Evolutionary conservation across 768 basidiomycete species (phyloP), one percentile per base, ranked within the genome.

Genomic region (Leccinum longicurvipes): DNA sequence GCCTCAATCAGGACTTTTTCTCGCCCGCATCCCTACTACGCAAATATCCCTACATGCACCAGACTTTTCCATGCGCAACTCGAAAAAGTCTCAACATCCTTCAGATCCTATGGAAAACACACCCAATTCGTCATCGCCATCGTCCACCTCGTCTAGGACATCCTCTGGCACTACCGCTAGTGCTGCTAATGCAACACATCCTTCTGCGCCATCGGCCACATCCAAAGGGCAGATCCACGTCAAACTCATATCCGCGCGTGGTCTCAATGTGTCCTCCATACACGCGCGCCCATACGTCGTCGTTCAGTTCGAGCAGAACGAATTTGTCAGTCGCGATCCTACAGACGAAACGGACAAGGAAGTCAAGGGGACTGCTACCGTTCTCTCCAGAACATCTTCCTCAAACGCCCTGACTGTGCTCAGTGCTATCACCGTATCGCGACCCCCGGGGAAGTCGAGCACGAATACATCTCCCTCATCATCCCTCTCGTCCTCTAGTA

Each of bases 231-330:
- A 94, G 74, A 87, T 99, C 53, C 91, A 92, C 65, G 89, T 99
- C 74, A 98, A 98, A 74, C 85, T 99, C 69, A 93, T 99, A 72
- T 86, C 88, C 61, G 97, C 92, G 12, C 83, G 92, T 47, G 83
- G 81, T 10, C 86, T 99, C 69, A 85, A 85, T 60, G 87, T 93
- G 51, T 79, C 79, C 44, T 80, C 85, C 14, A 64, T 80, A 42
- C 70, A 77, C 59, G 84, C 89, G 4, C 79, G 85, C 0, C 91
- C 94, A 17, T 98, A 99, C 71, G 91, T 94, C 64, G 95, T 98
- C 70, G 94, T 95, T 63, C 90, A 94, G 73, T 99, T 98, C 73
- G 97, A 99, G 77, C 91, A 98, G 74, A 98, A 93, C 80, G 97
- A 99, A 74, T 99, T 98, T 68, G 87, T 99, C 71, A 87, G 86